phyloP scores from a whole-genome alignment of 768 basidiomycete genomes.

The Serendipita sp. region DNA sequence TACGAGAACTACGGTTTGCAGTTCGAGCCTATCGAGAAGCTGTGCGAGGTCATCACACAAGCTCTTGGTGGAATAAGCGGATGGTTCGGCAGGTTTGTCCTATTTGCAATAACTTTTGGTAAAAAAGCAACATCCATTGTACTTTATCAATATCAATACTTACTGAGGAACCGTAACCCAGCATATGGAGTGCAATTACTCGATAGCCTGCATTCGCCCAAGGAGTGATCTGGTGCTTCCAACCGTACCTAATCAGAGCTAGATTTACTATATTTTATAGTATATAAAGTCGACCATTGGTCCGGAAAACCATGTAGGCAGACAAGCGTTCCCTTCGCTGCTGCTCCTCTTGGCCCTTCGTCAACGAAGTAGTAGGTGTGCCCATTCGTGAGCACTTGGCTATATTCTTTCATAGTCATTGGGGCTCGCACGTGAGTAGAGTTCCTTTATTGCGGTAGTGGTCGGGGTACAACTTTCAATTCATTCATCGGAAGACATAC shows the following conservation, averaged over 20 bases:
- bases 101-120: neutral
- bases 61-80: slow-evolving; percentile 42
- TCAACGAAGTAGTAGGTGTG: neutral
- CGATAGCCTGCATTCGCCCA: slow-evolving; percentile 49
- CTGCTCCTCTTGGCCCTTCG: slow-evolving; percentile 19
- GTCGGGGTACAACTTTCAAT: too few species aligned
- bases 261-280: too few species aligned
- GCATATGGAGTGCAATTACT: slow-evolving; percentile 35
- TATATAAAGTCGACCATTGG: slow-evolving; percentile 21
- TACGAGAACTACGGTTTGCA: slow-evolving; percentile 44
- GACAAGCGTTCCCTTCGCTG: slow-evolving; percentile 37
- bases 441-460: too few species aligned
- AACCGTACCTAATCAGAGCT: slow-evolving; percentile 41
- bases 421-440: too few species aligned
- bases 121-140: neutral
- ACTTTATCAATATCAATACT: neutral
- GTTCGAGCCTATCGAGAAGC: slow-evolving; percentile 39
- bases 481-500: too few species aligned
- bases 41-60: slow-evolving; percentile 49
- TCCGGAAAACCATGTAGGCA: slow-evolving; percentile 76
- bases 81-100: slow-evolving; percentile 40
- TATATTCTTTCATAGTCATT: neutral
- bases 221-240: slow-evolving; percentile 56
- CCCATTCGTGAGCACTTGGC: neutral
- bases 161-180: slow-evolving; percentile 45